Percentiles rank a stretch among this genome's conserved stretches.
Conservation (phyloP, 345 rosid genomes). For the Lumnitzera littorea region DNA sequence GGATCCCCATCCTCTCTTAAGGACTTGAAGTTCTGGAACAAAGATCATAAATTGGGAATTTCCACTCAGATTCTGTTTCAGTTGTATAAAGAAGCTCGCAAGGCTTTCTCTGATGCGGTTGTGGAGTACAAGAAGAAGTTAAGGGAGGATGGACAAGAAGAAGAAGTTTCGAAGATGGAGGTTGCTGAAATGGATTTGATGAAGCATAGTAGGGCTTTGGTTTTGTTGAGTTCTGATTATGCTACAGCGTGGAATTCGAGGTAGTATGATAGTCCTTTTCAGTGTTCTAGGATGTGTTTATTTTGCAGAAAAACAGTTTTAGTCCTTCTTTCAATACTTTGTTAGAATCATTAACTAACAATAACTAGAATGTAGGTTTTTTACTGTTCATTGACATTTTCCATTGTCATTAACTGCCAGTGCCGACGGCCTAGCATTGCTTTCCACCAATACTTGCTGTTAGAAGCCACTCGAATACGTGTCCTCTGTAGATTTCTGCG, state of each 20-base stretch:
- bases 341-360: no score
- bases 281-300: not conserved
- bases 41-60: constrained; percentile 78
- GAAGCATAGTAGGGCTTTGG: constrained; percentile 68
- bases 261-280: constrained; percentile 16
- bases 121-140: constrained; percentile 25
- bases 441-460: no score
- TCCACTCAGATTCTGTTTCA: constrained; percentile 51
- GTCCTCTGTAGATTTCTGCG: no score
- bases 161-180: constrained; percentile 3
- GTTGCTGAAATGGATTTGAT: constrained; percentile 36
- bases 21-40: constrained; percentile 44
- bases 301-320: no score
- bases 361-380: no score
- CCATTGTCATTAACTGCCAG: no score
- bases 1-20: not conserved
- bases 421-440: no score
- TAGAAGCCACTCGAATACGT: no score
- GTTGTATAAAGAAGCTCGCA: constrained; percentile 52
- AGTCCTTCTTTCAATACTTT: no score
- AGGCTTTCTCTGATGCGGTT: constrained; percentile 37
- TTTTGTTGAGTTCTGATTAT: constrained; percentile 79
- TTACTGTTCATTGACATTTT: no score
- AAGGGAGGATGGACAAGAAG: constrained; percentile 7
- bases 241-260: constrained; percentile 92